Evolutionary conservation across 305 asterid species (phyloP).

Genomic region (Withania somnifera): DNA sequence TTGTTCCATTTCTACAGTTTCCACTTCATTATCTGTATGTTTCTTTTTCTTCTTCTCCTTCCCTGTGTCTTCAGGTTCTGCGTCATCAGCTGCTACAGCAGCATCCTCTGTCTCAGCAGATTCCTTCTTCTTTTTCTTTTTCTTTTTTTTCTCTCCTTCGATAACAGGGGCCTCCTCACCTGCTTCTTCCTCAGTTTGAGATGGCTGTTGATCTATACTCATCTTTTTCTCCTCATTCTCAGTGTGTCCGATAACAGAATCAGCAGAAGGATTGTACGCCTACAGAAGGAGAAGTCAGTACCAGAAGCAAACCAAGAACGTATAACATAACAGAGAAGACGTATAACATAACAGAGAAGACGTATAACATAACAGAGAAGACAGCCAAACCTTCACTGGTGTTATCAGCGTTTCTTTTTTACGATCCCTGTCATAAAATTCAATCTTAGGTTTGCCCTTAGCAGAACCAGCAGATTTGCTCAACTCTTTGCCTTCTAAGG

Average conservation of each 20-base stretch:
- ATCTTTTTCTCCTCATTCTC: constrained; percentile 24
- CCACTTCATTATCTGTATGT: constrained; percentile 20
- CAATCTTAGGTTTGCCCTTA: constrained; percentile 85
- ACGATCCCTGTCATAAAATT: constrained; percentile 69
- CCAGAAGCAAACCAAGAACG: background rate
- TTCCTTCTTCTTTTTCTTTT: constrained; percentile 27
- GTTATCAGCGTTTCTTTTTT: constrained; percentile 78
- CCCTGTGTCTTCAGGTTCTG: constrained; percentile 30
- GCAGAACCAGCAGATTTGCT: constrained; percentile 72
- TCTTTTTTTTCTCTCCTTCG: constrained; percentile 27
- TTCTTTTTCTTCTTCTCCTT: constrained; percentile 47
- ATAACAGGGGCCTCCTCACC: constrained; percentile 11
- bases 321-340: background rate
- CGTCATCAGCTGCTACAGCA: too few relatives aligned
- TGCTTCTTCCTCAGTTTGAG: constrained; percentile 5
- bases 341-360: too few relatives aligned
- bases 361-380: background rate
- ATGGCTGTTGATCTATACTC: constrained; percentile 1
- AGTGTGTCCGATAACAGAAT: constrained; percentile 43
- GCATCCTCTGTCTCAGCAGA: constrained; percentile 27
- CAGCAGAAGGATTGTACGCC: constrained; percentile 85
- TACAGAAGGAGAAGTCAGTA: constrained; percentile 11
- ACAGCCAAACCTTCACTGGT: constrained; percentile 60
- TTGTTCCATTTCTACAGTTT: constrained; percentile 19
- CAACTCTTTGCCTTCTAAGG: constrained; percentile 67